Conservation (phyloP, 2,329 filamentous ascomycete species). For the Diaporthe ilicicola region DNA sequence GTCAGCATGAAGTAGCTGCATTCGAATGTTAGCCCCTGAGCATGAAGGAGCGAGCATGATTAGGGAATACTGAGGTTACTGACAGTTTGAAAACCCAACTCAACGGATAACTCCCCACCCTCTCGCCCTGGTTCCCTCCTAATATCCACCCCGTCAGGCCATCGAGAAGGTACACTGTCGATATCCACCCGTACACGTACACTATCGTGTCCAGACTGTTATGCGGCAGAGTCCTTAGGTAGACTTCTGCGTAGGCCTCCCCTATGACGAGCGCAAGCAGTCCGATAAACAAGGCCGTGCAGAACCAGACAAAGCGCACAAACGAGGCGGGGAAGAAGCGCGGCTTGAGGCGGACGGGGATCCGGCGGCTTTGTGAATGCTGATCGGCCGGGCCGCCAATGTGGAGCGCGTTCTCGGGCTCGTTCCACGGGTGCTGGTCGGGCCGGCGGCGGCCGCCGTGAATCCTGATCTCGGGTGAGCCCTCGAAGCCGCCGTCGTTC, state of each 20-base stretch:
- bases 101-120: constrained; percentile 74
- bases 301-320: constrained; percentile 75
- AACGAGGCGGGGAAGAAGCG: constrained; percentile 73
- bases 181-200: constrained; percentile 76
- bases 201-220: constrained; percentile 72
- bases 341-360: constrained; percentile 54
- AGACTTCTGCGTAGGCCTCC: constrained; percentile 75
- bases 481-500: constrained; percentile 60
- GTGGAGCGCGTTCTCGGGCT: constrained; percentile 34
- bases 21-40: constrained; percentile 1
- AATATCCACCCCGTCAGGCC: constrained; percentile 73
- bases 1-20: constrained; percentile 71
- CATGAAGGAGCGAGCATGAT: not conserved
- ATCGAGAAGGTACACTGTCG: constrained; percentile 71
- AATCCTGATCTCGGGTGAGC: constrained; percentile 52
- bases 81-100: constrained; percentile 77
- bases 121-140: constrained; percentile 70
- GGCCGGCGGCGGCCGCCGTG: constrained; percentile 49
- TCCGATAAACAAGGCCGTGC: constrained; percentile 67
- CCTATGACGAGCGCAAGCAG: constrained; percentile 73
- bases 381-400: constrained; percentile 35
- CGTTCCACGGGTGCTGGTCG: constrained; percentile 50
- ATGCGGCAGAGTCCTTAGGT: constrained; percentile 72
- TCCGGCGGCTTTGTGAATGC: constrained; percentile 36
- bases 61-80: constrained; percentile 39